Percentiles rank a stretch among this genome's conserved stretches.
These are phyloP conservation scores for Kuraishia cidri DNA, from an alignment of 805 yeast genomes.

Conservation along the genomic window DNA sequence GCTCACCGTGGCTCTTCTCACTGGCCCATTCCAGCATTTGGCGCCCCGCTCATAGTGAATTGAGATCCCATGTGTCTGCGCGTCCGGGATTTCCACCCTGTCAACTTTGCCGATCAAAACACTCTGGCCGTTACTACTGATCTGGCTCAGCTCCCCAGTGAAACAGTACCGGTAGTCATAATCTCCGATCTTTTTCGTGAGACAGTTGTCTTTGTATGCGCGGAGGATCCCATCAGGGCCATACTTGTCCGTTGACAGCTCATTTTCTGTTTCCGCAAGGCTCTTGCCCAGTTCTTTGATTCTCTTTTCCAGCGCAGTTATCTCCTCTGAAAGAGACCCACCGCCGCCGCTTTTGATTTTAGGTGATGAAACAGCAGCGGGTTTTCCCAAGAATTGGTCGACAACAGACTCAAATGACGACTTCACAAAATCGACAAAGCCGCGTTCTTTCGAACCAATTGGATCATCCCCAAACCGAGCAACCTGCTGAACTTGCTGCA, in stretches of 20 bases:
- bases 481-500: background rate
- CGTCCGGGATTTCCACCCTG: conserved; percentile 5
- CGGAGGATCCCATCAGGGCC: conserved; percentile 64
- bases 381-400: conserved; percentile 1
- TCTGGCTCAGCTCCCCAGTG: conserved; percentile 49
- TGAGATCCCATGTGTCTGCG: conserved; percentile 6
- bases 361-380: too few relatives aligned
- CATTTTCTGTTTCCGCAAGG: too few relatives aligned
- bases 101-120: conserved; percentile 38
- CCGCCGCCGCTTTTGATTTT: too few relatives aligned
- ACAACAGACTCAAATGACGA: background rate
- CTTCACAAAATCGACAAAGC: background rate
- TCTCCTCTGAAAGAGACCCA: background rate
- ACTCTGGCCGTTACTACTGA: conserved; percentile 30
- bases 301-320: conserved; percentile 2
- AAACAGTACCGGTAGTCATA: conserved; percentile 61
- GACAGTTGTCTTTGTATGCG: conserved; percentile 41
- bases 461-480: background rate
- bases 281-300: conserved; percentile 3
- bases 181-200: conserved; percentile 48
- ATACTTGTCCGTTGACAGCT: too few relatives aligned
- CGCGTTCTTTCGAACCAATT: background rate
- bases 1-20: conserved; percentile 56
- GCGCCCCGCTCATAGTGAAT: conserved; percentile 50
- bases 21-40: conserved; percentile 93